Conservation (phyloP, 202 grass and related monocot species). For the Zoysia matrella region DNA sequence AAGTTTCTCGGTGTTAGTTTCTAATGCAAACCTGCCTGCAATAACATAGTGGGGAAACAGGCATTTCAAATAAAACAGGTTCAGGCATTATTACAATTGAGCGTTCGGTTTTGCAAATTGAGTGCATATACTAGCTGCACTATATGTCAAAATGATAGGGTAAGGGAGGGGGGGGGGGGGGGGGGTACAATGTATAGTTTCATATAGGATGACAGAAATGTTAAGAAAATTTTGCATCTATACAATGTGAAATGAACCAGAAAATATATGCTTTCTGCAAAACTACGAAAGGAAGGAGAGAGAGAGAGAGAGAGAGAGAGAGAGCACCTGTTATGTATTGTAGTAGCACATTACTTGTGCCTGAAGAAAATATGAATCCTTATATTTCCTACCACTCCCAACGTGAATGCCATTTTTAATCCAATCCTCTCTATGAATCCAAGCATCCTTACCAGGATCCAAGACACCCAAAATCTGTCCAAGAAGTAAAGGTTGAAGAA, state of each 20-base stretch:
- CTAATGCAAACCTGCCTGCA: background rate
- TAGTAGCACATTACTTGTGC: slow-evolving; percentile 93
- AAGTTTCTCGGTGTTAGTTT: background rate
- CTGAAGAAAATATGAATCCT: slow-evolving; percentile 95
- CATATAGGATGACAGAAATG: background rate
- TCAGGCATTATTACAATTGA: too few species aligned
- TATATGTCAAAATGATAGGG: background rate
- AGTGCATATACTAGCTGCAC: too few species aligned
- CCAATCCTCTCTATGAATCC: slow-evolving; percentile 98
- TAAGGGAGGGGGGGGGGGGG: background rate
- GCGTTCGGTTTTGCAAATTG: too few species aligned
- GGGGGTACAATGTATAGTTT: background rate
- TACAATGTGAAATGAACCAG: background rate
- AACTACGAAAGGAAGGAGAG: background rate
- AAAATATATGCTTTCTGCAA: background rate
- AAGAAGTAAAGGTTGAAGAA: background rate
- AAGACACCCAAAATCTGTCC: slow-evolving; percentile 85
- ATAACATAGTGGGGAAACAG: background rate
- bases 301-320: background rate
- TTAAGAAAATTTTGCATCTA: background rate
- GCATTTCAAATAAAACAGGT: slow-evolving; percentile 1
- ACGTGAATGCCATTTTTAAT: slow-evolving; percentile 82
- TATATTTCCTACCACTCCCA: slow-evolving; percentile 88
- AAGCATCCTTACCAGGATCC: slow-evolving; percentile 82
- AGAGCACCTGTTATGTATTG: slow-evolving; percentile 66